Percentiles rank a stretch among this genome's conserved stretches.
phyloP scores from a whole-genome alignment of 2,329 filamentous ascomycete genomes.

The Fusarium sp. region DNA sequence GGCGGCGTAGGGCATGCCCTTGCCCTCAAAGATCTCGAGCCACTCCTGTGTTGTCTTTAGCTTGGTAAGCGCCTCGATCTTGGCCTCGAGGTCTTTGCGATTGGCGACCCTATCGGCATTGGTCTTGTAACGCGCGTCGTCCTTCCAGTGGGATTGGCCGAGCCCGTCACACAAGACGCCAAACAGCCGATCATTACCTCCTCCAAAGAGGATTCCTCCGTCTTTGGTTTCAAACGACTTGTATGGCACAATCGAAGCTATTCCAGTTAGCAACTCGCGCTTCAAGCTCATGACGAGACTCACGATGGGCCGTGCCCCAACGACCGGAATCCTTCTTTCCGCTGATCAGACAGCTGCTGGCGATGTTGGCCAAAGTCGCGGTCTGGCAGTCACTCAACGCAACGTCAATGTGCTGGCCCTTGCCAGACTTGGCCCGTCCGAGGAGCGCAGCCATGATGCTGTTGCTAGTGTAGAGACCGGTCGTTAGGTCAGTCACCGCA shows the following conservation, averaged over 20 bases:
- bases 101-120: conserved; percentile 76
- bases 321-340: conserved; percentile 88
- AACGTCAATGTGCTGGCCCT: conserved; percentile 92
- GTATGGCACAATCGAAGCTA: conserved; percentile 97
- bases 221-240: conserved; percentile 82
- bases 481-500: conserved; percentile 95
- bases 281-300: conserved; percentile 40
- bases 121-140: conserved; percentile 68
- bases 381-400: conserved; percentile 94
- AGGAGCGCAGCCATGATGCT: conserved; percentile 94
- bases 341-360: conserved; percentile 89
- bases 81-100: conserved; percentile 78
- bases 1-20: conserved; percentile 90
- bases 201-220: conserved; percentile 77
- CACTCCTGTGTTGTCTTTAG: conserved; percentile 88
- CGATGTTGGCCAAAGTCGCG: conserved; percentile 94
- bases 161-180: conserved; percentile 72
- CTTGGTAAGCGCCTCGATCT: conserved; percentile 81
- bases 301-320: conserved; percentile 97
- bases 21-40: conserved; percentile 88
- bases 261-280: neutral
- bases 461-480: conserved; percentile 94
- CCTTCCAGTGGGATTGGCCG: conserved; percentile 69
- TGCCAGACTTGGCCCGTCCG: conserved; percentile 77
- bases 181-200: conserved; percentile 79